A percentile compares a stretch with the other conserved stretches of the same genome.
Conservation (phyloP, 2,329 filamentous ascomycete species). For the Fusarium marasasianum region DNA sequence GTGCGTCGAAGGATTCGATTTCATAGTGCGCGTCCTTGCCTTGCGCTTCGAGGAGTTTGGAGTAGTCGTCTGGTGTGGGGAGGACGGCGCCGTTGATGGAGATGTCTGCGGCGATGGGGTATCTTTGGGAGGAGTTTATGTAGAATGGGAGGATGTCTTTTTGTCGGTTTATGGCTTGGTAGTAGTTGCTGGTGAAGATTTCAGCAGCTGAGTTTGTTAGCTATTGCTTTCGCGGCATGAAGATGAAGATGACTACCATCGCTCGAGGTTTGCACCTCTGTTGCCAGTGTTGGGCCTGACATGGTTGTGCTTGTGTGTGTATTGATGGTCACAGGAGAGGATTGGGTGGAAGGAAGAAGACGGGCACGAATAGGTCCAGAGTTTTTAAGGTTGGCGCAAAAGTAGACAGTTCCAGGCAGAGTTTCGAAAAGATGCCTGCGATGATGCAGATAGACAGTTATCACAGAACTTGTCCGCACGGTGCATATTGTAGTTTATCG, state of each 20-base stretch:
- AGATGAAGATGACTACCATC: conserved; percentile 52
- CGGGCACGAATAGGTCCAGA: neutral
- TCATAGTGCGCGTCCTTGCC: conserved; percentile 71
- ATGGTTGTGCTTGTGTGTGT: conserved; percentile 35
- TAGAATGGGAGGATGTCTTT: conserved; percentile 75
- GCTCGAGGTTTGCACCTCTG: conserved; percentile 56
- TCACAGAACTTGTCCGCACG: conserved; percentile 27
- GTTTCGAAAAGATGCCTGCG: conserved; percentile 20
- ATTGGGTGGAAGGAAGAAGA: neutral
- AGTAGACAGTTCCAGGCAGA: conserved; percentile 5
- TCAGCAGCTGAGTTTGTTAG: conserved; percentile 67
- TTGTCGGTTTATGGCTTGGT: conserved; percentile 75
- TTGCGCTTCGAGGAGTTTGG: conserved; percentile 73
- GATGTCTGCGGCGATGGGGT: conserved; percentile 71
- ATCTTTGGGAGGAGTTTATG: conserved; percentile 64
- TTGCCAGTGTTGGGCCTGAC: conserved; percentile 53
- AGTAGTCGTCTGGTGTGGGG: conserved; percentile 70
- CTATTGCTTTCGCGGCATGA: neutral
- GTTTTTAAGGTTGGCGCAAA: conserved; percentile 37
- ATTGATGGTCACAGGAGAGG: neutral
- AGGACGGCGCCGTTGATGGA: conserved; percentile 80
- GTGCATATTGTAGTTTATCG: conserved; percentile 31
- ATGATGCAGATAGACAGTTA: conserved; percentile 36
- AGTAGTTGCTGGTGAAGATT: conserved; percentile 78
- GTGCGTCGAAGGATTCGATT: conserved; percentile 78